phyloP scores from a whole-genome alignment of 148 eudicot species.

The Silene conica region DNA sequence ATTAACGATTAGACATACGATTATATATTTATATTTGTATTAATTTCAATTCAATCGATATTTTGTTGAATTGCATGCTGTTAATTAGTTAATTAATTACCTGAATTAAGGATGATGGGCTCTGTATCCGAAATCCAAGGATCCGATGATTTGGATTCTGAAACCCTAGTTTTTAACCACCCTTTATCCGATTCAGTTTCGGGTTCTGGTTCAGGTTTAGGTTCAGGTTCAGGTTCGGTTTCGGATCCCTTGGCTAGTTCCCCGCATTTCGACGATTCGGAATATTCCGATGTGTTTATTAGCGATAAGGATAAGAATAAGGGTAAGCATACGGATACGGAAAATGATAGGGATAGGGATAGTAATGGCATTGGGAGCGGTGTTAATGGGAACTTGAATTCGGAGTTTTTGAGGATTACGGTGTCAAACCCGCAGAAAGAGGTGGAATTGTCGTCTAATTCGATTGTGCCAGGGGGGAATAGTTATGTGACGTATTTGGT shows the following conservation, averaged over 20 bases:
- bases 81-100: too few relatives aligned
- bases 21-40: too few relatives aligned
- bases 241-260: slow-evolving; percentile 53
- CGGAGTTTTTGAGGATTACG: slow-evolving; percentile 46
- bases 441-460: slow-evolving; percentile 43
- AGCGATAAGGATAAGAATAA: slow-evolving; percentile 26
- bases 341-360: not conserved
- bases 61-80: too few relatives aligned
- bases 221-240: slow-evolving; percentile 31
- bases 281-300: slow-evolving; percentile 38
- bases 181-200: slow-evolving; percentile 25
- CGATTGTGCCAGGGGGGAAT: slow-evolving; percentile 72
- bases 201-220: slow-evolving; percentile 14
- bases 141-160: slow-evolving; percentile 26
- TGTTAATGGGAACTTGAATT: slow-evolving; percentile 14
- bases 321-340: not conserved
- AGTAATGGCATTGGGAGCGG: slow-evolving; percentile 28
- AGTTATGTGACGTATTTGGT: slow-evolving; percentile 67
- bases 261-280: slow-evolving; percentile 32
- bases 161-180: slow-evolving; percentile 42
- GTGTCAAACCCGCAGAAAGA: slow-evolving; percentile 86
- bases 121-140: slow-evolving; percentile 30
- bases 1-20: too few relatives aligned
- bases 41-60: too few relatives aligned
- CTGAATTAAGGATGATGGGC: slow-evolving; percentile 36